Evolutionary conservation across 1,284 basidiomycete genomes (phyloP).

Genomic region (Pseudozyma pruni): DNA sequence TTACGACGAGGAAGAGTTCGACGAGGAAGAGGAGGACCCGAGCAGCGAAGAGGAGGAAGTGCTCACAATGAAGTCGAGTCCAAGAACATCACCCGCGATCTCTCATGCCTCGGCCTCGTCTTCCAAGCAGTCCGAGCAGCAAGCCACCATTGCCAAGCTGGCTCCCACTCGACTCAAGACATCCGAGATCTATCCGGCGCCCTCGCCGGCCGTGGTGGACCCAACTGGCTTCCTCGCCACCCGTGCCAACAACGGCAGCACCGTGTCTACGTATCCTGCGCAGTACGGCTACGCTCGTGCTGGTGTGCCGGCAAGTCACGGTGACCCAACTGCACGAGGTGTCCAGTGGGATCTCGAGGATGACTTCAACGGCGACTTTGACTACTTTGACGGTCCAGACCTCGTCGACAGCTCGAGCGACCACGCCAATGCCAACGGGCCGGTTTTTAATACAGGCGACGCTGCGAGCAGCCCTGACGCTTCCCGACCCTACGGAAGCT

Average conservation of each 20-base stretch:
- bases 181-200: slow-evolving; percentile 69
- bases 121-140: slow-evolving; percentile 26
- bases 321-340: slow-evolving; percentile 44
- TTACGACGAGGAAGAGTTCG: slow-evolving; percentile 65
- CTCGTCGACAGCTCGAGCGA: slow-evolving; percentile 59
- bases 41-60: slow-evolving; percentile 73
- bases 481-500: slow-evolving; percentile 48
- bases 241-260: slow-evolving; percentile 38
- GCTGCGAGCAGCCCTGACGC: slow-evolving; percentile 53
- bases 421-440: slow-evolving; percentile 30
- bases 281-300: slow-evolving; percentile 47
- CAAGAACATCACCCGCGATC: slow-evolving; percentile 41
- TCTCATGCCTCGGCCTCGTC: slow-evolving; percentile 37
- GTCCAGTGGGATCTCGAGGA: slow-evolving; percentile 68
- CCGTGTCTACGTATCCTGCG: slow-evolving; percentile 39
- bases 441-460: slow-evolving; percentile 54
- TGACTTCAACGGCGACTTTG: slow-evolving; percentile 73
- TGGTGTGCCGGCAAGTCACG: slow-evolving; percentile 20
- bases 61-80: slow-evolving; percentile 59
- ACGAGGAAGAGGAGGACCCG: slow-evolving; percentile 70
- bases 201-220: slow-evolving; percentile 76
- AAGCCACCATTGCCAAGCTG: slow-evolving; percentile 82
- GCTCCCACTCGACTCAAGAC: slow-evolving; percentile 93
- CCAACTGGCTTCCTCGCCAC: slow-evolving; percentile 58
- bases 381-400: slow-evolving; percentile 75